phyloP scores from a whole-genome alignment of 2,329 filamentous ascomycete genomes.

The Phialophora macrospora region DNA sequence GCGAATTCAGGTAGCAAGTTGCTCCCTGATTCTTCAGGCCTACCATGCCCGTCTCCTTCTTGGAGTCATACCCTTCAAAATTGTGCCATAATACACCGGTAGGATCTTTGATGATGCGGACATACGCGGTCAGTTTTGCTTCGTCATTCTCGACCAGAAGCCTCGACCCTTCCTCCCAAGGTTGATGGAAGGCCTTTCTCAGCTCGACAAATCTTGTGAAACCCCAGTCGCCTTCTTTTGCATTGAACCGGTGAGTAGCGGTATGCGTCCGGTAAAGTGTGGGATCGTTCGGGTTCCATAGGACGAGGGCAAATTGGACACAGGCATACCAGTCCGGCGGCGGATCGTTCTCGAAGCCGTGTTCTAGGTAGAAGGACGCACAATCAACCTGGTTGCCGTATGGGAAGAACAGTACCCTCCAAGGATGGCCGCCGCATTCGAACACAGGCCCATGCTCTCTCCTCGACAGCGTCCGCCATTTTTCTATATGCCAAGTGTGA shows the following conservation, averaged over 20 bases:
- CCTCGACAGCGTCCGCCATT: slow-evolving; percentile 76
- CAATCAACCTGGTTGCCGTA: slow-evolving; percentile 93
- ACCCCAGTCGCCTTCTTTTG: slow-evolving; percentile 96
- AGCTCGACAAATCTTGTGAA: slow-evolving; percentile 96
- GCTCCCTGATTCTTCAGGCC: slow-evolving; percentile 96
- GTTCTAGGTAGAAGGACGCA: slow-evolving; percentile 90
- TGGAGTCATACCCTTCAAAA: slow-evolving; percentile 80
- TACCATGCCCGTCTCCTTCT: slow-evolving; percentile 96
- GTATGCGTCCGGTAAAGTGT: slow-evolving; percentile 74
- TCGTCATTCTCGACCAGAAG: slow-evolving; percentile 58
- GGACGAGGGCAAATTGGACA: slow-evolving; percentile 89
- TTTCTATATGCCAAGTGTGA: slow-evolving; percentile 84
- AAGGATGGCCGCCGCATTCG: slow-evolving; percentile 82
- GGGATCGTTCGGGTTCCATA: slow-evolving; percentile 95
- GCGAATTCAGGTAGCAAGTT: slow-evolving; percentile 84
- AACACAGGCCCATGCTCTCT: slow-evolving; percentile 90
- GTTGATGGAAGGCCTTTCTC: slow-evolving; percentile 77
- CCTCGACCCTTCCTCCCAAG: slow-evolving; percentile 71
- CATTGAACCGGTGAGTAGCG: slow-evolving; percentile 94
- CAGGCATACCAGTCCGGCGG: slow-evolving; percentile 96
- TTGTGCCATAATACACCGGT: slow-evolving; percentile 57
- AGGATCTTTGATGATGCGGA: slow-evolving; percentile 56
- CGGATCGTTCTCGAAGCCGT: slow-evolving; percentile 77
- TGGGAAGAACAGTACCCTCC: slow-evolving; percentile 95
- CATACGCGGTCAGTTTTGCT: slow-evolving; percentile 53